phyloP scores from a whole-genome alignment of 75 land plant genomes.

The Isoetes taiwanensis region DNA sequence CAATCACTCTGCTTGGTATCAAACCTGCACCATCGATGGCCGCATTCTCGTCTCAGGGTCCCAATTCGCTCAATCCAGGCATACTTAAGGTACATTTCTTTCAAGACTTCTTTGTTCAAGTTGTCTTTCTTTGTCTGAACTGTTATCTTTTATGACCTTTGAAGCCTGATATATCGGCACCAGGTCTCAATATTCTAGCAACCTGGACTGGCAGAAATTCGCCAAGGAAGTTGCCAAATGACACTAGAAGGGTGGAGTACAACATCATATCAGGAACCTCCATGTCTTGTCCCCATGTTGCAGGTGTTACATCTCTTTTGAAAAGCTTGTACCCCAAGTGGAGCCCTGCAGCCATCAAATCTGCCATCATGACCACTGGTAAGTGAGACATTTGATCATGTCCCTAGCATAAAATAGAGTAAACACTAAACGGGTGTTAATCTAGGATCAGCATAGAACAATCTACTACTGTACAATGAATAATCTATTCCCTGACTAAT shows the following conservation, averaged over 20 bases:
- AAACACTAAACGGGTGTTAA: too few relatives aligned
- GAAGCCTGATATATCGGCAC: constrained; percentile 77
- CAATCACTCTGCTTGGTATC: not conserved
- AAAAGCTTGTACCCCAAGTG: constrained; percentile 53
- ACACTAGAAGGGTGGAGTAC: constrained; percentile 38
- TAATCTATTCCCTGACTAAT: too few relatives aligned
- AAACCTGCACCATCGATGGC: constrained; percentile 2
- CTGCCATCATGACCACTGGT: constrained; percentile 90
- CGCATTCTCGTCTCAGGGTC: constrained; percentile 1
- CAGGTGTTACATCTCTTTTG: constrained; percentile 45
- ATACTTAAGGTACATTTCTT: not conserved
- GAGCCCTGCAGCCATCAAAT: constrained; percentile 65
- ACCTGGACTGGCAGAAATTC: constrained; percentile 48
- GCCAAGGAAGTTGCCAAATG: constrained; percentile 31
- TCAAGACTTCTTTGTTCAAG: too few relatives aligned
- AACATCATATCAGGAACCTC: constrained; percentile 71
- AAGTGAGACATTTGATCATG: too few relatives aligned
- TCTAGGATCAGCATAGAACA: too few relatives aligned
- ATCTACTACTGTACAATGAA: too few relatives aligned
- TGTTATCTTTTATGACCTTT: not conserved
- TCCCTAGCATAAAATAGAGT: too few relatives aligned
- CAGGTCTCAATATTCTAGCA: constrained; percentile 70
- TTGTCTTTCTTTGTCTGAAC: not conserved
- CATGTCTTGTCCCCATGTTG: constrained; percentile 75
- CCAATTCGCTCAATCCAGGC: constrained; percentile 3